These are phyloP conservation scores for Prorocentrum cordatum DNA, from an alignment of 169 alveolate species.

Conservation along the genomic window DNA sequence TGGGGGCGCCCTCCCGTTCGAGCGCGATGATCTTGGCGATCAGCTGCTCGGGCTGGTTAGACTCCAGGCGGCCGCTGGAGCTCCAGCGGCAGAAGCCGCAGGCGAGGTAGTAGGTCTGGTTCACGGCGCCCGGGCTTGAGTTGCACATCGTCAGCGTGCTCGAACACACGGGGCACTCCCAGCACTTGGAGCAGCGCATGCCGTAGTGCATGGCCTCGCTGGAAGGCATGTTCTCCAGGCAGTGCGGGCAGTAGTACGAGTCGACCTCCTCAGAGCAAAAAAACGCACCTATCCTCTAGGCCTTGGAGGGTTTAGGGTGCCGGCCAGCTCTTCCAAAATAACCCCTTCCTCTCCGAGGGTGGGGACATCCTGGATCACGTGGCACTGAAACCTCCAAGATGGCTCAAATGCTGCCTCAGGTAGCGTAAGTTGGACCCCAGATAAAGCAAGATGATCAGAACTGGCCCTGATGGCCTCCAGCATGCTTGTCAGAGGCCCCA, in stretches of 20 bases:
- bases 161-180: slow-evolving; percentile 64
- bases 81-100: slow-evolving; percentile 61
- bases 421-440: too few relatives aligned
- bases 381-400: too few relatives aligned
- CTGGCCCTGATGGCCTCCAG: too few relatives aligned
- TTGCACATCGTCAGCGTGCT: slow-evolving; percentile 46
- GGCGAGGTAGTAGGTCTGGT: slow-evolving; percentile 24
- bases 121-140: slow-evolving; percentile 22
- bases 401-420: too few relatives aligned
- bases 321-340: too few relatives aligned
- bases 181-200: slow-evolving; percentile 62
- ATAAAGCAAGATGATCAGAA: too few relatives aligned
- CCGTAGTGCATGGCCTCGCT: slow-evolving; percentile 50
- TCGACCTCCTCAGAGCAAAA: slow-evolving; percentile 64
- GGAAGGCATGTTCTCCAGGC: slow-evolving; percentile 55
- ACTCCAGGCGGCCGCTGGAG: slow-evolving; percentile 4
- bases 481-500: too few relatives aligned
- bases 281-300: too few relatives aligned
- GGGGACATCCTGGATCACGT: too few relatives aligned
- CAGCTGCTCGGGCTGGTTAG: slow-evolving; percentile 14
- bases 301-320: too few relatives aligned
- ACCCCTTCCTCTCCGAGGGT: too few relatives aligned
- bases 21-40: slow-evolving; percentile 18
- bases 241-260: slow-evolving; percentile 49
- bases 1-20: slow-evolving; percentile 44